Evolutionary conservation across 2,329 filamentous ascomycete species (phyloP).

Genomic region (Blumeria hordei): DNA sequence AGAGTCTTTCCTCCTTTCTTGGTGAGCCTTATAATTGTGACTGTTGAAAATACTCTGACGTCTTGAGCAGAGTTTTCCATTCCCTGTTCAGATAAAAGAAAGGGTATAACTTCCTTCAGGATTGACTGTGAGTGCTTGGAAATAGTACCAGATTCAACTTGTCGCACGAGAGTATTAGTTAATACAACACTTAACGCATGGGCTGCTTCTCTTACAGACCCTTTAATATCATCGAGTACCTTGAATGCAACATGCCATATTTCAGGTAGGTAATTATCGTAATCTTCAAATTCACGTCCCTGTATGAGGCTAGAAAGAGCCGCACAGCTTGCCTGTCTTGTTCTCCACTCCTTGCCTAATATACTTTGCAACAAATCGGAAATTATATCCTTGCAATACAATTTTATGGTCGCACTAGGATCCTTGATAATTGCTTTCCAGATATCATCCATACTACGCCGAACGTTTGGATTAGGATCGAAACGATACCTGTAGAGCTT

Average conservation of each 20-base stretch:
- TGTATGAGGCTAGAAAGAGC: slow-evolving; percentile 75
- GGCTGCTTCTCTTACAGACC: slow-evolving; percentile 61
- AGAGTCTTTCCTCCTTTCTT: slow-evolving; percentile 69
- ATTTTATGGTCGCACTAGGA: slow-evolving; percentile 47
- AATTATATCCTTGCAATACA: slow-evolving; percentile 74
- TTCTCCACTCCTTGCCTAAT: slow-evolving; percentile 77
- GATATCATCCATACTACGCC: slow-evolving; percentile 89
- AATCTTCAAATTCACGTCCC: slow-evolving; percentile 49
- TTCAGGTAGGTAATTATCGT: slow-evolving; percentile 61
- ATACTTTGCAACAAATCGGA: slow-evolving; percentile 68
- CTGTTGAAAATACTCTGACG: slow-evolving; percentile 60
- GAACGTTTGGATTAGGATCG: slow-evolving; percentile 82
- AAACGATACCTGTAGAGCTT: slow-evolving; percentile 90
- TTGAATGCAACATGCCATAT: slow-evolving; percentile 76
- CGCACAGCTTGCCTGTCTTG: slow-evolving; percentile 74
- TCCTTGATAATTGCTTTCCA: slow-evolving; percentile 95
- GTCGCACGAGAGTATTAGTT: slow-evolving; percentile 64
- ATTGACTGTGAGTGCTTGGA: slow-evolving; percentile 50
- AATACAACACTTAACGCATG: slow-evolving; percentile 61
- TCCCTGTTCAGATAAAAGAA: slow-evolving; percentile 69
- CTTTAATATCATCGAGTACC: slow-evolving; percentile 90
- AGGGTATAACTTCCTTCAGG: slow-evolving; percentile 70
- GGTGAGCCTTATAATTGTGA: slow-evolving; percentile 66
- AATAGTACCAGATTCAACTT: slow-evolving; percentile 54
- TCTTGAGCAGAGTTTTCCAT: slow-evolving; percentile 77